Base-by-base conservation (phyloP, 1,284 basidiomycete species). In the Cryptococcus deneoformans region DNA sequence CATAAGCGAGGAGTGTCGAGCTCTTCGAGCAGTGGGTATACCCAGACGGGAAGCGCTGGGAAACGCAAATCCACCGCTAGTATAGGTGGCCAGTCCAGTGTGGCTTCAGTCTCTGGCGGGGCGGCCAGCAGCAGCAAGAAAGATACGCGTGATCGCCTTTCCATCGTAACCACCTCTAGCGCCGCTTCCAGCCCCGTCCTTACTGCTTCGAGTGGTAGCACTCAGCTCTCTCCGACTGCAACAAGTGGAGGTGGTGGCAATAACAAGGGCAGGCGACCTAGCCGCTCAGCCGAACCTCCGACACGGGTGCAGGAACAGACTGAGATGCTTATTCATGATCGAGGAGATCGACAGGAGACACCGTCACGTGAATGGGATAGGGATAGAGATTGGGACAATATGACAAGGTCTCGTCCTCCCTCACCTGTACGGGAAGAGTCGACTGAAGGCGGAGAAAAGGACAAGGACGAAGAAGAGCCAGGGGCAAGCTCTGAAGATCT, bases 361-460 rank as follows among this genome's bases (percentile, higher is more conserved):
- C 39, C 12, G 11, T 48, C 38, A 14, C 16, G 10, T 6, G 44
- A 43, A 42, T 12, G 54, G 29, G 9, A 46, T 52, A 29, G 34
- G 34, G 50, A 39, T 7, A 29, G 29, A 29, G 29, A 29, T 29
- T 29, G 29, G 29, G 29, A 29, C 5, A 29, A 29, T 29, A 29
- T 29, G 29, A 29, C 29, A 29, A n/a, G 54, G 36, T 63, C 63
- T 2, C 56, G 57, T 34, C 67, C 71, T 0, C 70, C 71, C 16
- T 75, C 72, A 1, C 71, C 72, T 1, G 71, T 75, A 24, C 67
- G 63, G 44, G 71, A 74, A 44, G 71, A 72, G 49, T 52, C 60
- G 7, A 35, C 24, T 24, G 46, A 47, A 10, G 46, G 46, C 14
- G 20, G 34, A 12, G 16, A 42, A 16, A 11, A 42, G 12, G 40